Base-by-base conservation (phyloP, 768 basidiomycete species). In the Phylloporus sp. region DNA sequence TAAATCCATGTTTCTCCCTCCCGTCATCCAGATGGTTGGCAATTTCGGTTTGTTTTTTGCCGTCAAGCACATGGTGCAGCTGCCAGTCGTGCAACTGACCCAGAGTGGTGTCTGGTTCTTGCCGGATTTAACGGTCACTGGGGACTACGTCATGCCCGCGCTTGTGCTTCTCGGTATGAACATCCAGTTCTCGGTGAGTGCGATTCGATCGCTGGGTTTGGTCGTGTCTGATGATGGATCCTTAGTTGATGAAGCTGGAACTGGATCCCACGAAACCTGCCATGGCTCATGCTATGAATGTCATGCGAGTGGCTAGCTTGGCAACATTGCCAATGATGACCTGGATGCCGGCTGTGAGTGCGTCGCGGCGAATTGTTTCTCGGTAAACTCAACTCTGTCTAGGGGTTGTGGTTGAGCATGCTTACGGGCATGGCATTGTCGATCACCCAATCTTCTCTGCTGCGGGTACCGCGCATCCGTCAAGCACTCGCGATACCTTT, bases 31-130 rank as follows among this genome's bases (percentile, higher is more conserved):
- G 65, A 61, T 91, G 18, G 81, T 89, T 1, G 71, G 91, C 34
- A 83, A 86, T 37, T 67, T 96, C 26, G 82, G 84, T 13, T 68
- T 90, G 69, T 98, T 98, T 76, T 84, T 91, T 54, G 90, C 79
- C 15, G 63, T 95, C 45, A 81, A 80, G 66, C 71, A 69, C 38
- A 76, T 98, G 72, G 82, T 84, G 55, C 70, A 74, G 39, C 63
- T 83, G 36, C 89, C 90, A 0, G 65, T 96, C 17, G 74, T 74
- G 43, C 90, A 91, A 69, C 63, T 97, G 58, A 75, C 77, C 53
- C 70, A 81, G 50, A 91, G 89, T 48, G 92, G 94, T 0, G 63
- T 91, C 24, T 71, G 66, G 36, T 81, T 82, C 68, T 63, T 94
- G 31, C 81, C 82, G 0, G 86, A 97, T 65, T 67, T 98, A 53